These are phyloP conservation scores for Astrocystis sublimbata DNA, from an alignment of 495 filamentous ascomycete species.

Conservation along the genomic window DNA sequence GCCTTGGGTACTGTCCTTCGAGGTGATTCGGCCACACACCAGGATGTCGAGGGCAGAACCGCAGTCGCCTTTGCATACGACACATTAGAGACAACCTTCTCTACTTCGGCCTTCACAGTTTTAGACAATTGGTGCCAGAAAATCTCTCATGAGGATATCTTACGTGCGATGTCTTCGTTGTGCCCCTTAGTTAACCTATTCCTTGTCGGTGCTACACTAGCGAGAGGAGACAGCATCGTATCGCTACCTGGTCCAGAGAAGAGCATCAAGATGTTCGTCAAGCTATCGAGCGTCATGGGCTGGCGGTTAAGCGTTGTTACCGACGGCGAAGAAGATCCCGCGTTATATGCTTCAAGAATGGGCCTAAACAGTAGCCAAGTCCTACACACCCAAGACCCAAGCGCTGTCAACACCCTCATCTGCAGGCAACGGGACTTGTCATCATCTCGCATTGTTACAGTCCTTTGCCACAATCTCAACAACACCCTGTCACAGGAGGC, in stretches of 20 bases:
- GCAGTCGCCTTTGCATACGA: conserved; percentile 19
- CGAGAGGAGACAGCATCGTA: conserved; percentile 15
- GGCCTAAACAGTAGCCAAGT: conserved; percentile 9
- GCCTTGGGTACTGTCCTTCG: conserved; percentile 17
- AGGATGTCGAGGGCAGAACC: conserved; percentile 1
- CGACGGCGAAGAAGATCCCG: neutral
- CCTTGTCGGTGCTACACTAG: conserved; percentile 21
- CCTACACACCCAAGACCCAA: neutral
- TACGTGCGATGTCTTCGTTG: conserved; percentile 17
- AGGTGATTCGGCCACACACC: conserved; percentile 12
- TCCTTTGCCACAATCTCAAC: conserved; percentile 20
- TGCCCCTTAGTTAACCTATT: conserved; percentile 17
- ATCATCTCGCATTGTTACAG: conserved; percentile 11
- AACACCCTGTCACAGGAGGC: conserved; percentile 14
- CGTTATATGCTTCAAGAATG: conserved; percentile 8
- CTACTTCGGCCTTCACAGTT: conserved; percentile 20
- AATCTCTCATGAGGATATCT: neutral
- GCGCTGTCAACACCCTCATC: conserved; percentile 5
- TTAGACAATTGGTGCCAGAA: conserved; percentile 4
- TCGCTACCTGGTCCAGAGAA: conserved; percentile 20
- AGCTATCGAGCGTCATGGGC: conserved; percentile 9
- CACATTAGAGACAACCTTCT: conserved; percentile 17
- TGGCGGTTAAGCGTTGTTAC: conserved; percentile 19
- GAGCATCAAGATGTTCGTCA: conserved; percentile 12
- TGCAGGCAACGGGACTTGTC: conserved; percentile 13